Evolutionary conservation across 768 basidiomycete genomes (phyloP), one percentile per base, ranked within the genome.

Genomic region (Mycena kentingensis): DNA sequence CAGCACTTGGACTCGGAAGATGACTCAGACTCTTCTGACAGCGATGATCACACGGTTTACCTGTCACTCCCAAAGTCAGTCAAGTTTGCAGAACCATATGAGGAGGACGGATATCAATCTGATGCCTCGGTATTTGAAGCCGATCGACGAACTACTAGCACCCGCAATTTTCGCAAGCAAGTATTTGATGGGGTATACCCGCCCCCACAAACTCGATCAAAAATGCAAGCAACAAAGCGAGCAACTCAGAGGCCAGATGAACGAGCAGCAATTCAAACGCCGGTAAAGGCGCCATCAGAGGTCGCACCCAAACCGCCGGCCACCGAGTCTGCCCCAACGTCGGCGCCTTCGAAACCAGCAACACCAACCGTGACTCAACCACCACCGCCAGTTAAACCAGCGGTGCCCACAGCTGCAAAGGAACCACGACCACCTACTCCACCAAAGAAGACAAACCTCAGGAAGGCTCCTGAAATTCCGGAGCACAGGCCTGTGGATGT

Each of bases 151-250:
- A 19, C 24, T 8, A n/a, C 39, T 3, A 51, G 32, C 19, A 51
- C 43, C 2, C 39, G 43, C 4, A 36, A 3, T 18, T 18, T 15
- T 21, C 18, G 28, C n/a, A 29, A 39, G n/a, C 16, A 38, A 18
- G 31, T 39, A 5, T 49, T 55, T 26, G 53, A 55, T 19, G 53
- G 53, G 8, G 53, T 55, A 21, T 24, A 49, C 5, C 19, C 34
- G 26, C 50, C 39, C 2, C 21, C 38, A 16, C 21, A 16, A 19
- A 8, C 13, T 1, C 26, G 4, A 34, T 27, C 43, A 1, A 2
- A 7, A 6, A 8, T 4, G 24, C 29, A 8, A 31, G 29, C 12
- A 27, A 7, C n/a, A 10, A 44, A 31, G 11, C 28, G 12, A 28
- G 24, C 10, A 28, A 5, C n/a, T 16, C 35, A 13, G 11, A 35